Conservation (phyloP, 1,284 basidiomycete genomes). For the Cutaneotrichosporon cavernicola region DNA sequence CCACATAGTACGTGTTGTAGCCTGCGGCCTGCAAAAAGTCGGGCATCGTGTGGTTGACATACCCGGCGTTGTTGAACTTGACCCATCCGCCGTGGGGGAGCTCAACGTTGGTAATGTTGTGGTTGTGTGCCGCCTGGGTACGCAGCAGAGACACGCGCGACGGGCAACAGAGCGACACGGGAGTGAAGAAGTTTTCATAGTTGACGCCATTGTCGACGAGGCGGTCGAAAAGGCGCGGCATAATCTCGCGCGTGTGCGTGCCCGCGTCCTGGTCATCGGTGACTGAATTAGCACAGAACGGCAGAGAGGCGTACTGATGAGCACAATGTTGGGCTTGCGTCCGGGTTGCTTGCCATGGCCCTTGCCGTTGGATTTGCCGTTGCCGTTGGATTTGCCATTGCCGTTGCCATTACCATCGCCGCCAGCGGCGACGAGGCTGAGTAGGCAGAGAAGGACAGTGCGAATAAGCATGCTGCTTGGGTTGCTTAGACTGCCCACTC, state of each 20-base stretch:
- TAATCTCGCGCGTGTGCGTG: slow-evolving; percentile 23
- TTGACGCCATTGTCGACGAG: slow-evolving; percentile 31
- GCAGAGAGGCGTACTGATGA: slow-evolving; percentile 28
- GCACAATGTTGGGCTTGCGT: slow-evolving; percentile 33
- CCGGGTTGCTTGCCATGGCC: neutral
- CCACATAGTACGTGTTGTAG: slow-evolving; percentile 41
- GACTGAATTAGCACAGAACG: slow-evolving; percentile 18
- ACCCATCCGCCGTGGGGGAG: slow-evolving; percentile 40
- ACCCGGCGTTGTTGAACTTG: slow-evolving; percentile 39
- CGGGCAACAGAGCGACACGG: slow-evolving; percentile 41
- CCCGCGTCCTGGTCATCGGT: slow-evolving; percentile 36
- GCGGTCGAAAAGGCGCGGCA: slow-evolving; percentile 28
- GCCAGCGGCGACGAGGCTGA: neutral
- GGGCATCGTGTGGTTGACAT: slow-evolving; percentile 36
- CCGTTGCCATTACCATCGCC: neutral
- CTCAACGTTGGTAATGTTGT: slow-evolving; percentile 40
- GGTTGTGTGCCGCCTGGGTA: slow-evolving; percentile 41
- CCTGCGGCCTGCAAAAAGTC: slow-evolving; percentile 38
- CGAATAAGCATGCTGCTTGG: neutral
- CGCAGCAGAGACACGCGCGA: slow-evolving; percentile 36
- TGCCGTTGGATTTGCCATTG: neutral
- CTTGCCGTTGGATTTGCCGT: neutral
- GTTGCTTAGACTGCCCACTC: neutral
- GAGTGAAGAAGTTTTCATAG: slow-evolving; percentile 37
- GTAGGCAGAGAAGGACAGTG: neutral